phyloP scores from a whole-genome alignment of 192 early-diverging fungal species.

The Haplosporangium gracile region DNA sequence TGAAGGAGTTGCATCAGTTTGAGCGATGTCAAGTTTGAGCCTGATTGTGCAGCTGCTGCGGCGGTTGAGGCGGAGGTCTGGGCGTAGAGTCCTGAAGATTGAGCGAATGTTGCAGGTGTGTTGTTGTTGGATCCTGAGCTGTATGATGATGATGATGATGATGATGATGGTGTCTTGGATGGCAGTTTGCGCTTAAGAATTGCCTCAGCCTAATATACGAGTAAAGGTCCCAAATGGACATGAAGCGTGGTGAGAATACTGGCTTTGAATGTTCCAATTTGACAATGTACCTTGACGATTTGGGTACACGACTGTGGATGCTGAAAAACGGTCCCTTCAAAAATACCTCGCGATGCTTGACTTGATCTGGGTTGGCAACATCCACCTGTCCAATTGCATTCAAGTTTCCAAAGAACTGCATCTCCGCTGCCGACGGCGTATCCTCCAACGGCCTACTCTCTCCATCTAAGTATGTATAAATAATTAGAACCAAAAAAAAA shows the following conservation, averaged over 20 bases:
- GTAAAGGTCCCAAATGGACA: not conserved
- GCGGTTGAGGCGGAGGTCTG: conserved; percentile 2
- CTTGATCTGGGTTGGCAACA: conserved; percentile 38
- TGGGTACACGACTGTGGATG: not conserved
- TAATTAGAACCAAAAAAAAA: not conserved
- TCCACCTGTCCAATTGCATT: conserved; percentile 42
- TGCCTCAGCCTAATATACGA: conserved; percentile 25
- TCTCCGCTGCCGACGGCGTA: conserved; percentile 49
- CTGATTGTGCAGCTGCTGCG: not conserved
- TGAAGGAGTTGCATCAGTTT: conserved; percentile 46
- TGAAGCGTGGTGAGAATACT: not conserved
- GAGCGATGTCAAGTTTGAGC: conserved; percentile 29
- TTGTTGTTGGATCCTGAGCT: not conserved
- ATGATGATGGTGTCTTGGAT: conserved; percentile 13
- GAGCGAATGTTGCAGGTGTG: not conserved
- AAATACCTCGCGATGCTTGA: conserved; percentile 49
- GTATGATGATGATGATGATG: conserved; percentile 4
- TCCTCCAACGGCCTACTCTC: conserved; percentile 44
- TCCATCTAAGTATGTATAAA: conserved; percentile 18
- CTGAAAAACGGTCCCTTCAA: not conserved
- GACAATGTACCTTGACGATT: not conserved
- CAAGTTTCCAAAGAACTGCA: conserved; percentile 56
- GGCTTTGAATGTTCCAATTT: too few relatives aligned
- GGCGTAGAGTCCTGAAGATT: conserved; percentile 11
- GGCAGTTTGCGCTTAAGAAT: conserved; percentile 44